Evolutionary conservation across 1,284 basidiomycete genomes (phyloP), one percentile per base, ranked within the genome.

Genomic region (Cutaneotrichosporon curvatum): DNA sequence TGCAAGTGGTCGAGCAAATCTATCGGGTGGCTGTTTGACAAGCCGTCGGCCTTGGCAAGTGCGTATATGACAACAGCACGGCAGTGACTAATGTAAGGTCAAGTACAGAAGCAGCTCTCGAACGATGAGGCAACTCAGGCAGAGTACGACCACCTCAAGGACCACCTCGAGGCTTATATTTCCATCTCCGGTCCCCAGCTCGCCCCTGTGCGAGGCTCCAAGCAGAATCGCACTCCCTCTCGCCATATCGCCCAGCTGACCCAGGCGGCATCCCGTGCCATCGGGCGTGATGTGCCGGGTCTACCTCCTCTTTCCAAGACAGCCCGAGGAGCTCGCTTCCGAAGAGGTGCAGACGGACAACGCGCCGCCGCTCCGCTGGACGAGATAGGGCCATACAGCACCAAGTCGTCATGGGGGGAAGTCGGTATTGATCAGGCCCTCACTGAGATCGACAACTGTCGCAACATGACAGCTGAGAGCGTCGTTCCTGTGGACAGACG

Each of bases 1-100:
- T 99, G 95, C 63, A 79, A 85, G 64, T 98, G 95, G 94, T 88
- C 94, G 67, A 94, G 89, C 55, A 83, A 83, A 7, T 82, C 87
- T 65, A 81, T 92, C 1, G 87, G 84, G 0, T 86, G 94, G 63
- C 84, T 82, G 10, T 97, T 97, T 59, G 94, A 97, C 62, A 98
- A 97, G 68, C 87, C 91, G 0, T 92, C 91, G 0, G 89, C 91
- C 20, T 80, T 99, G 16, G 90, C 87, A 50, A 81, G 88, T 90
- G 28, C 14, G 38, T 10, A 18, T 2, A 15, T 25, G 42, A 20
- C n/a, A 16, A n/a, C 18, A 19, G 6, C 8, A 4, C 14, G 9
- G 40, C 47, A 10, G 50, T 23, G 43, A 53, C 57, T 19, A 60
- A 20, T 7, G 9, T 25, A 59, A 94, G 90, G 84, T 12, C 90